These are phyloP conservation scores for Salvia miltiorrhiza DNA, from an alignment of 257 asterid genomes.

Conservation along the genomic window DNA sequence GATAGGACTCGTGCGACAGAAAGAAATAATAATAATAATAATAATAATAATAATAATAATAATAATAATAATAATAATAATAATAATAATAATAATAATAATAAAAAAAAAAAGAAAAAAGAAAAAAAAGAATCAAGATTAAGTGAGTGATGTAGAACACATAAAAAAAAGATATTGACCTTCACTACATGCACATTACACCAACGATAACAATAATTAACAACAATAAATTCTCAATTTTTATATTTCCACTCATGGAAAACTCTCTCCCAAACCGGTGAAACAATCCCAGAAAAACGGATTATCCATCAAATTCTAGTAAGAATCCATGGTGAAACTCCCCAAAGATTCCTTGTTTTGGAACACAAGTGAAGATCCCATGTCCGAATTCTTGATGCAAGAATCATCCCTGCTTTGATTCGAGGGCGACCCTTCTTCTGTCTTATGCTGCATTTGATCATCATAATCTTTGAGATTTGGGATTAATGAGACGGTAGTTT, in stretches of 20 bases:
- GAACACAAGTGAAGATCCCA: constrained; percentile 25
- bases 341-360: constrained; percentile 22
- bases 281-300: constrained; percentile 64
- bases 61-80: too few relatives aligned
- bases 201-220: too few relatives aligned
- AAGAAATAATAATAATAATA: too few relatives aligned
- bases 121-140: neutral
- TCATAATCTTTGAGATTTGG: constrained; percentile 8
- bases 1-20: neutral
- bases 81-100: too few relatives aligned
- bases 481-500: constrained; percentile 11
- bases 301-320: constrained; percentile 47
- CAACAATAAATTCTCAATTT: too few relatives aligned
- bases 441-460: constrained; percentile 19
- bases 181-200: neutral
- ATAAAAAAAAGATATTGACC: neutral
- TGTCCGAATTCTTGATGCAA: constrained; percentile 14
- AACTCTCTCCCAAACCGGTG: constrained; percentile 31
- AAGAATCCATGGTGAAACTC: constrained; percentile 33
- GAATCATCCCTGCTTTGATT: constrained; percentile 10
- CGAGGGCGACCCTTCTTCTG: neutral
- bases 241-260: constrained; percentile 29
- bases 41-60: too few relatives aligned
- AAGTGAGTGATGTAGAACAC: neutral
- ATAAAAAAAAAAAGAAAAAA: too few relatives aligned